Base-by-base conservation (phyloP, 805 yeast genomes). In the Jamesozyma hellenica region DNA sequence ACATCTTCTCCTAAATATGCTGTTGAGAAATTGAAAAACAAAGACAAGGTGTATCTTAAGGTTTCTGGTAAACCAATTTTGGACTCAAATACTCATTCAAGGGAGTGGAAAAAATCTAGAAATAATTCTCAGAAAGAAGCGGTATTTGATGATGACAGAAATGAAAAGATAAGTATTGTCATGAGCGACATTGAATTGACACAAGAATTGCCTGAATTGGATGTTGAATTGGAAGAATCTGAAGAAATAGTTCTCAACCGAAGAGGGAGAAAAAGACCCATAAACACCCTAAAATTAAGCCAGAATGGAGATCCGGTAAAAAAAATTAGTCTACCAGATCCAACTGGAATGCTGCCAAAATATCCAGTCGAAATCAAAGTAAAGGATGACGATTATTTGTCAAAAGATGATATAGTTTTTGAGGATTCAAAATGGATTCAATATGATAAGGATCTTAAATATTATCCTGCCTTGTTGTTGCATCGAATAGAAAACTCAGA, bases 371-470 rank as follows among this genome's bases (percentile, higher is more conserved):
- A 35, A 9, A 29, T 45, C 5, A 39, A 32, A 35, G 34, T 25
- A n/a, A 18, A 16, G 4, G 54, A 51, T 27, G 27, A 34, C 10
- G 46, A 40, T 14, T 41, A 32, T 23, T 41, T 65, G 7, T 44
- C 59, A 1, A 51, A 49, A 14, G 41, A 43, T 1, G 66, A 65
- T 39, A 50, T 66, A 5, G 19, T 43, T 1, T 61, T 55, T 38
- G 50, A 48, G 15, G 51, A 52, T 14, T 66, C 73, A 34, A 78
- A 77, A 2, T 77, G 80, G 80, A 75, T 74, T 11, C 64, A 66
- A 13, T 69, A 67, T 45, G 65, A 67, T 41, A 61, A 71, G 32
- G 69, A 58, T 42, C 52, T 47, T 33, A 45, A 67, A 34, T 65
- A 65, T 53, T 75, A 70, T 45, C 73, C 82, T 0, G 84, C 79